Conservation (phyloP, 192 early-diverging fungal species). For the Radiomyces spectabilis region DNA sequence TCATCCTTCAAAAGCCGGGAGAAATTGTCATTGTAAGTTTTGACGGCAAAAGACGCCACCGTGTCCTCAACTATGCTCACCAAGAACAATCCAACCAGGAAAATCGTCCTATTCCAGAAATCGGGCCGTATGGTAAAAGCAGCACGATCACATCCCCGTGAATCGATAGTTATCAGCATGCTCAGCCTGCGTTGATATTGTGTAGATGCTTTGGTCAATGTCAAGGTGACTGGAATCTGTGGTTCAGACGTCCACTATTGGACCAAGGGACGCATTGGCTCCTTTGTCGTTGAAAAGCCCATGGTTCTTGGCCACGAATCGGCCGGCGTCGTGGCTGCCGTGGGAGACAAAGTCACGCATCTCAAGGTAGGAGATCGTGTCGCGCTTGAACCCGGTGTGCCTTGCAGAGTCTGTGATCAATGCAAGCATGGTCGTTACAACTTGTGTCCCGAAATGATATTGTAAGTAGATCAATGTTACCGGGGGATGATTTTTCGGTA, state of each 20-base stretch:
- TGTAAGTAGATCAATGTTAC: slow-evolving; percentile 17
- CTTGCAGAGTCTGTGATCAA: slow-evolving; percentile 28
- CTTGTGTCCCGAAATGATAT: slow-evolving; percentile 34
- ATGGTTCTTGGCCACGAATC: slow-evolving; percentile 43
- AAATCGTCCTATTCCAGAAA: slow-evolving; percentile 16
- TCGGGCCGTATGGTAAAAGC: slow-evolving; percentile 17
- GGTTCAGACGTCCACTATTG: slow-evolving; percentile 42
- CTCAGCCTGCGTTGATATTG: neutral
- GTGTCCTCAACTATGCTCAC: neutral
- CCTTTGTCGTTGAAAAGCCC: slow-evolving; percentile 22
- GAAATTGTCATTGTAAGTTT: slow-evolving; percentile 19
- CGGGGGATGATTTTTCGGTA: neutral
- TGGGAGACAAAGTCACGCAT: slow-evolving; percentile 27
- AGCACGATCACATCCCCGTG: neutral
- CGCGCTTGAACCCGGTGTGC: slow-evolving; percentile 32
- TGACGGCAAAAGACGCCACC: neutral
- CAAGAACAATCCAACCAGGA: too few relatives aligned
- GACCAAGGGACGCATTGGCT: slow-evolving; percentile 28
- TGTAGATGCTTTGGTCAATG: slow-evolving; percentile 31
- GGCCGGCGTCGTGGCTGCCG: slow-evolving; percentile 22
- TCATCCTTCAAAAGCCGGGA: slow-evolving; percentile 18
- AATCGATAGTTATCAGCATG: too few relatives aligned
- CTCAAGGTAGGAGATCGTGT: slow-evolving; percentile 42
- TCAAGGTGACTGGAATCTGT: slow-evolving; percentile 39
- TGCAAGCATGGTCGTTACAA: slow-evolving; percentile 32